Conservation (phyloP, 2,329 filamentous ascomycete species). For the Scedosporium dehoogii region DNA sequence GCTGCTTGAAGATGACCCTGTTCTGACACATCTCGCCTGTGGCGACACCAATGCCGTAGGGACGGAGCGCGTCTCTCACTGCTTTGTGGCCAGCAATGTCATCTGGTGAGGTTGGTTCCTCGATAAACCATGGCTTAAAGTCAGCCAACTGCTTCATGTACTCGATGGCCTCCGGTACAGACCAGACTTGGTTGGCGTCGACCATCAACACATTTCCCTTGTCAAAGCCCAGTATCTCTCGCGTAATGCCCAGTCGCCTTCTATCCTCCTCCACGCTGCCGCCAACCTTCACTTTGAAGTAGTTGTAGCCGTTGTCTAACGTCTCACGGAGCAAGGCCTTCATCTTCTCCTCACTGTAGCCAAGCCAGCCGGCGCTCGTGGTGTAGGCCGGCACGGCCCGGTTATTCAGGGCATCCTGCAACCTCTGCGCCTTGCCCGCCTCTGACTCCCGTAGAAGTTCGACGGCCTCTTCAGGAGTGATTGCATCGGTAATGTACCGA, state of each 20-base stretch:
- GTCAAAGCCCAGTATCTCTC: slow-evolving; percentile 75
- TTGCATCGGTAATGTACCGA: slow-evolving; percentile 87
- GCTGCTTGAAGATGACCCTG: slow-evolving; percentile 87
- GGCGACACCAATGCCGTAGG: slow-evolving; percentile 70
- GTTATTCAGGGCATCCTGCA: slow-evolving; percentile 63
- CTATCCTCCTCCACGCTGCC: slow-evolving; percentile 62
- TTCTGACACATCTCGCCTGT: slow-evolving; percentile 96
- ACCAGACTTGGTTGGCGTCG: slow-evolving; percentile 90
- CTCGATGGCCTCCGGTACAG: slow-evolving; percentile 75
- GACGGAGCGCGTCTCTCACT: slow-evolving; percentile 68
- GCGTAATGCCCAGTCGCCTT: slow-evolving; percentile 60
- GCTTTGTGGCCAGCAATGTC: slow-evolving; percentile 84
- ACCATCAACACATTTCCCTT: slow-evolving; percentile 81
- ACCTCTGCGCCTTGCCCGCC: slow-evolving; percentile 56
- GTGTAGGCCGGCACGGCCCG: slow-evolving; percentile 83
- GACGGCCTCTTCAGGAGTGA: slow-evolving; percentile 77
- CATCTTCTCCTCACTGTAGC: slow-evolving; percentile 84
- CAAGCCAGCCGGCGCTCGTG: slow-evolving; percentile 85
- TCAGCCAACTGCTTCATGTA: slow-evolving; percentile 77
- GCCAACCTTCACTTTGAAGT: slow-evolving; percentile 91
- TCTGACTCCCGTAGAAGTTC: slow-evolving; percentile 57
- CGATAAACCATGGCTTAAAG: slow-evolving; percentile 89
- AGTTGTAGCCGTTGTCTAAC: slow-evolving; percentile 62
- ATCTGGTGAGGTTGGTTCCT: slow-evolving; percentile 85
- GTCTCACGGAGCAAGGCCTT: slow-evolving; percentile 63